phyloP scores from a whole-genome alignment of 2,329 filamentous ascomycete species.

The Fusarium continuum region DNA sequence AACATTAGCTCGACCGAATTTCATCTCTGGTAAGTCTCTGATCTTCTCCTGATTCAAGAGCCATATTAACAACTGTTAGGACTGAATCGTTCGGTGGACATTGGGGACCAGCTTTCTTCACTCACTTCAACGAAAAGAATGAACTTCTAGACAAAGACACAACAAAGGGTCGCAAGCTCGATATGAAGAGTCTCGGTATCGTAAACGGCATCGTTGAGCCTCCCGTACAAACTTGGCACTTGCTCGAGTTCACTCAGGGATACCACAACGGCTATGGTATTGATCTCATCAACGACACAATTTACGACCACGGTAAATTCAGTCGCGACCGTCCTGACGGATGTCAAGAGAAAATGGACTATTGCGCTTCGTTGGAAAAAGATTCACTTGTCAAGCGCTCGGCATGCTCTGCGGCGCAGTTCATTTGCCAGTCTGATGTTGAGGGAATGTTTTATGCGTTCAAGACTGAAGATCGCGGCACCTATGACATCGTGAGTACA shows the following conservation, averaged over 20 bases:
- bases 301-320: conserved; percentile 13
- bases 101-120: conserved; percentile 20
- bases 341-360: conserved; percentile 10
- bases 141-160: background rate
- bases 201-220: conserved; percentile 23
- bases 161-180: conserved; percentile 10
- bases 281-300: conserved; percentile 16
- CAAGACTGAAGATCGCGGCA: conserved; percentile 13
- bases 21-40: conserved; percentile 2
- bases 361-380: conserved; percentile 4
- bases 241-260: conserved; percentile 8
- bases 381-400: conserved; percentile 2
- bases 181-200: conserved; percentile 21
- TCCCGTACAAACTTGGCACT: conserved; percentile 4
- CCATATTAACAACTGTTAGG: background rate
- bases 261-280: conserved; percentile 18
- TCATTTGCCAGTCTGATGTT: conserved; percentile 11
- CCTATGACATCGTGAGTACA: conserved; percentile 17
- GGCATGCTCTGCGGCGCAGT: conserved; percentile 6
- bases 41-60: fast-evolving
- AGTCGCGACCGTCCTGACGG: conserved; percentile 6
- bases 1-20: conserved; percentile 15
- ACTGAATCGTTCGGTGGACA: conserved; percentile 19
- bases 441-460: conserved; percentile 15
- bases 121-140: conserved; percentile 16